A percentile compares a stretch with the other conserved stretches of the same genome.
Conservation (phyloP, 371 early-diverging fungal genomes). For the Cokeromyces recurvatus region DNA sequence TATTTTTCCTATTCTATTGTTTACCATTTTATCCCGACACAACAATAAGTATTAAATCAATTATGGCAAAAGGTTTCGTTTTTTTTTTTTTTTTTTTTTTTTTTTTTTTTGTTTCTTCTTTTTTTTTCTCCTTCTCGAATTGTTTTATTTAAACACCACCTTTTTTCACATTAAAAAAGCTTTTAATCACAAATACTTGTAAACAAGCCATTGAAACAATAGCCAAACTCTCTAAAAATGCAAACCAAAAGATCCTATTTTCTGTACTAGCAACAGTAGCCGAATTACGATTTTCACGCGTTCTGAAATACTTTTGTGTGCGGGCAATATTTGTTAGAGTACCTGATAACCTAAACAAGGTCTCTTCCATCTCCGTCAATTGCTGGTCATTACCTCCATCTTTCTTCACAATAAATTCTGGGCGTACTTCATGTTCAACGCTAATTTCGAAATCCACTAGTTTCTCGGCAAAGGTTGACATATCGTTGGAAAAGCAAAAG, state of each 20-base stretch:
- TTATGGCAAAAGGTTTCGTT: no score
- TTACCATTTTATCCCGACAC: no score
- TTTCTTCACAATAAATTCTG: slow-evolving; percentile 18
- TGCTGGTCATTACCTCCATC: slow-evolving; percentile 33
- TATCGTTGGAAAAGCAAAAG: slow-evolving; percentile 89
- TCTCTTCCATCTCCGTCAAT: slow-evolving; percentile 71
- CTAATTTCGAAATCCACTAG: slow-evolving; percentile 87
- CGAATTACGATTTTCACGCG: slow-evolving; percentile 84
- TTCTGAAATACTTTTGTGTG: slow-evolving; percentile 79
- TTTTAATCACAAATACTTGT: slow-evolving; percentile 81
- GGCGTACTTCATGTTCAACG: slow-evolving; percentile 71
- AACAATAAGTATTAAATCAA: no score
- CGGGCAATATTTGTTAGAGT: slow-evolving; percentile 59
- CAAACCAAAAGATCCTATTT: slow-evolving; percentile 83
- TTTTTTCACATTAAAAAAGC: slow-evolving; percentile 67
- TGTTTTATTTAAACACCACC: slow-evolving; percentile 53
- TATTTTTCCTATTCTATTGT: no score
- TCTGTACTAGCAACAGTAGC: slow-evolving; percentile 80
- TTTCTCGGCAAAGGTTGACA: slow-evolving; percentile 87
- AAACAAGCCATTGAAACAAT: slow-evolving; percentile 75
- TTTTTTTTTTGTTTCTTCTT: no score
- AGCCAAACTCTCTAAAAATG: slow-evolving; percentile 63
- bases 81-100: no score
- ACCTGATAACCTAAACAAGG: slow-evolving; percentile 46
- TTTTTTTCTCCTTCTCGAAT: no score